Evolutionary conservation across 192 early-diverging fungal genomes (phyloP).

Genomic region (Podila epicladia): DNA sequence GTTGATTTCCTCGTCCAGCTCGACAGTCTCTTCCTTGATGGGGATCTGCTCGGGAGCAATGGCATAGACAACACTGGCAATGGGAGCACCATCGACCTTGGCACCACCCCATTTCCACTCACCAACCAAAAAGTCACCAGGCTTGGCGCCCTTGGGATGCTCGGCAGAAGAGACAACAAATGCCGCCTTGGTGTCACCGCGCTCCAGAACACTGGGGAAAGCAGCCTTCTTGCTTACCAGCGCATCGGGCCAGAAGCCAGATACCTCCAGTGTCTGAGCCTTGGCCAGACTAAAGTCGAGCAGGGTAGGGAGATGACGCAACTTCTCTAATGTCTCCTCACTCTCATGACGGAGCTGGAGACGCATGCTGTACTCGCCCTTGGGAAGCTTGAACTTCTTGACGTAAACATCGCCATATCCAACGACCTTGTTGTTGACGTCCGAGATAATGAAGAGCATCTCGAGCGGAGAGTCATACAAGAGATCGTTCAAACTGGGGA

Average conservation of each 20-base stretch:
- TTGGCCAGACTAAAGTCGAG: constrained; percentile 73
- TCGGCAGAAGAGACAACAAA: constrained; percentile 67
- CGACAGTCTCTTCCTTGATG: constrained; percentile 55
- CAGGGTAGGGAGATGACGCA: constrained; percentile 69
- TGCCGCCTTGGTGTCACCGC: constrained; percentile 58
- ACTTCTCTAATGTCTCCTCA: constrained; percentile 77
- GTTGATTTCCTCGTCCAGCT: constrained; percentile 61
- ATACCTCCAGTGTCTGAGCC: constrained; percentile 60
- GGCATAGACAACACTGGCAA: constrained; percentile 56
- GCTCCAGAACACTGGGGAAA: constrained; percentile 61
- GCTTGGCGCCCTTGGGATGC: constrained; percentile 74
- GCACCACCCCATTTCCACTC: constrained; percentile 63
- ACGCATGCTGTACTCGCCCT: constrained; percentile 88
- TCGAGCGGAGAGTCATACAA: constrained; percentile 88
- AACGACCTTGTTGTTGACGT: constrained; percentile 80
- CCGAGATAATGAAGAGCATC: constrained; percentile 77
- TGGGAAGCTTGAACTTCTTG: constrained; percentile 72
- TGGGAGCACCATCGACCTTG: constrained; percentile 58
- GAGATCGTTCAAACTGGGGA: constrained; percentile 68
- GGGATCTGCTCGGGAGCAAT: constrained; percentile 59
- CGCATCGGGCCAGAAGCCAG: constrained; percentile 64
- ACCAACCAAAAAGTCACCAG: constrained; percentile 85
- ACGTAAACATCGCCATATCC: constrained; percentile 79
- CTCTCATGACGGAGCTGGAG: constrained; percentile 79
- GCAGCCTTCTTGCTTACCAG: constrained; percentile 54